phyloP scores from a whole-genome alignment of 768 basidiomycete species.

The Russula griseocarnosa region DNA sequence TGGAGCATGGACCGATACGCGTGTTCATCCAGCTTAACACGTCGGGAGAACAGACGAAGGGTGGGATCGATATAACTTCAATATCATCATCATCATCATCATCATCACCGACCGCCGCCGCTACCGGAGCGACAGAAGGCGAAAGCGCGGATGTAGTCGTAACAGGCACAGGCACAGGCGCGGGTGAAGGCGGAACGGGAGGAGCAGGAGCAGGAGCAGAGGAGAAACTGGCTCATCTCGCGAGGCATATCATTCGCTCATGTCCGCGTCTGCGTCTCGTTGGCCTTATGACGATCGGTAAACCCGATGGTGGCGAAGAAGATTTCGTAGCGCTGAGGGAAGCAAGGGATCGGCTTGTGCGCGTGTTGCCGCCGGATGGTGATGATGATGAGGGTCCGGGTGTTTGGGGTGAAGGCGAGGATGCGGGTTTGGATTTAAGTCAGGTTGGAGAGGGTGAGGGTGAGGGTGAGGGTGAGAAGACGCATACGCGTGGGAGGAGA shows the following conservation, averaged over 20 bases:
- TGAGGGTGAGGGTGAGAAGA: constrained; percentile 39
- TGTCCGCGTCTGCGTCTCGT: constrained; percentile 76
- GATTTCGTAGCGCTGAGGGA: constrained; percentile 72
- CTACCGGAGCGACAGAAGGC: no score
- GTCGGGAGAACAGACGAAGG: constrained; percentile 87
- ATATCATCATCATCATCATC: neutral
- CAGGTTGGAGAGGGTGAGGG: constrained; percentile 31
- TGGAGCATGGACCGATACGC: constrained; percentile 59
- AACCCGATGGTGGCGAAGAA: constrained; percentile 51
- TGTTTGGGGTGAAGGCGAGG: constrained; percentile 24
- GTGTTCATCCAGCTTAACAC: constrained; percentile 94
- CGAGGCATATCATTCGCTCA: constrained; percentile 57
- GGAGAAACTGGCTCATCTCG: constrained; percentile 54
- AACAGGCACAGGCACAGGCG: no score
- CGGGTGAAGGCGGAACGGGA: no score
- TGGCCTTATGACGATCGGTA: constrained; percentile 97
- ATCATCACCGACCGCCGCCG: no score
- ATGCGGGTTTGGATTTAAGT: neutral
- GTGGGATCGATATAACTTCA: constrained; percentile 50
- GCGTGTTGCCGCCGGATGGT: constrained; percentile 36
- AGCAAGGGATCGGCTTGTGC: constrained; percentile 58
- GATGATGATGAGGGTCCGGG: constrained; percentile 29
- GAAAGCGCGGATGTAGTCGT: no score
- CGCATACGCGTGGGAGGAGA: constrained; percentile 36
- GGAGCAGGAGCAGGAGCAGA: no score